These are phyloP conservation scores for Aureobasidium sp. DNA, from an alignment of 2,329 filamentous ascomycete genomes.

Conservation along the genomic window DNA sequence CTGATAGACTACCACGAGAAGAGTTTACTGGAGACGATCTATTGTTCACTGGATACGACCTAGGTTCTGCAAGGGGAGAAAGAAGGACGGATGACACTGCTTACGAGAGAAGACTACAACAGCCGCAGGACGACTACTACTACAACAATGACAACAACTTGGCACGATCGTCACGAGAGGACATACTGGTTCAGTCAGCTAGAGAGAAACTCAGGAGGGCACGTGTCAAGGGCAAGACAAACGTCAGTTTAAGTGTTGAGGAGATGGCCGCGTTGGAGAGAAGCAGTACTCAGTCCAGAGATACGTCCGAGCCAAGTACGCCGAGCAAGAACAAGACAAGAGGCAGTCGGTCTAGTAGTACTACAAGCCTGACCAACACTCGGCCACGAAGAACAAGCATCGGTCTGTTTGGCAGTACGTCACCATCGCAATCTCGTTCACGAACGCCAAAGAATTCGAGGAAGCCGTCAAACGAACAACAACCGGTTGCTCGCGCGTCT, in stretches of 20 bases:
- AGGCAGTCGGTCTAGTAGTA: constrained; percentile 29
- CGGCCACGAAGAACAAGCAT: constrained; percentile 30
- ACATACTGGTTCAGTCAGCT: constrained; percentile 68
- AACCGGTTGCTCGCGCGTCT: constrained; percentile 21
- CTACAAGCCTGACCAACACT: constrained; percentile 29
- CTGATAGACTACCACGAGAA: constrained; percentile 20
- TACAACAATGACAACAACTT: background rate
- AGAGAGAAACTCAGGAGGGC: constrained; percentile 74
- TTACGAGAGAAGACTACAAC: constrained; percentile 43
- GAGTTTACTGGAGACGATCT: constrained; percentile 39
- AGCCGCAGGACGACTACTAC: constrained; percentile 35
- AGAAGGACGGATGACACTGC: constrained; percentile 30
- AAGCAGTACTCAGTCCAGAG: constrained; percentile 27
- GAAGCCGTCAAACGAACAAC: constrained; percentile 24
- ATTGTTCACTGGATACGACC: constrained; percentile 43
- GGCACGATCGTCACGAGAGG: constrained; percentile 54
- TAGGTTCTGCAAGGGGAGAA: constrained; percentile 36
- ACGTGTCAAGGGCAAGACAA: constrained; percentile 65
- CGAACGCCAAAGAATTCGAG: constrained; percentile 24
- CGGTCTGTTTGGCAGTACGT: constrained; percentile 26
- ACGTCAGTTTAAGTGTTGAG: constrained; percentile 71
- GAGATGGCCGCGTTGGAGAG: constrained; percentile 77
- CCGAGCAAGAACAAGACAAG: constrained; percentile 25
- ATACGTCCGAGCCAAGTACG: constrained; percentile 20
- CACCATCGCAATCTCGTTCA: constrained; percentile 25